Percentiles rank a stretch among this genome's conserved stretches.
These are phyloP conservation scores for Myxozyma nipponensis DNA, from an alignment of 805 yeast species.

Conservation along the genomic window DNA sequence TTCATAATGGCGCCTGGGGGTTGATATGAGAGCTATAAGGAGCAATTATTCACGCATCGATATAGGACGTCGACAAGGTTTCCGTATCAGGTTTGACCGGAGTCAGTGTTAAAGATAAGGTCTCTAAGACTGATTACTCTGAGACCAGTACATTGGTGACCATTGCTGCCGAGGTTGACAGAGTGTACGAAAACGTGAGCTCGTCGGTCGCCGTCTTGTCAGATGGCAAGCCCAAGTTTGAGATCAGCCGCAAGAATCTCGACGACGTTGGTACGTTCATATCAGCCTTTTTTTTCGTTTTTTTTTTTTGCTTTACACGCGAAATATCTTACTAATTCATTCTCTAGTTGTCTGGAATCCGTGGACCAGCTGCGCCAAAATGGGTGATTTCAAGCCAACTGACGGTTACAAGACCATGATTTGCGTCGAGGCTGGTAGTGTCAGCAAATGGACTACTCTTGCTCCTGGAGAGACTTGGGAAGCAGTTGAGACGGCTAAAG, in stretches of 20 bases:
- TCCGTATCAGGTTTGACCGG: conserved; percentile 77
- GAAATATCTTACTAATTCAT: conserved; percentile 34
- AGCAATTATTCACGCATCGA: conserved; percentile 22
- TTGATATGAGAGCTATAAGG: background rate
- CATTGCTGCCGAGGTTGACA: conserved; percentile 63
- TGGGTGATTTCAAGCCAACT: conserved; percentile 88
- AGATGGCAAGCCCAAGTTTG: conserved; percentile 65
- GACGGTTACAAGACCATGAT: conserved; percentile 81
- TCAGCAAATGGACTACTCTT: conserved; percentile 60
- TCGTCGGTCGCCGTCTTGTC: conserved; percentile 59
- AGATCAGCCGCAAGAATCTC: conserved; percentile 60
- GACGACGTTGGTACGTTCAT: conserved; percentile 43
- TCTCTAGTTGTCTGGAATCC: conserved; percentile 95
- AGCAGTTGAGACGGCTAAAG: conserved; percentile 55
- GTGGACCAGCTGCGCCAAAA: conserved; percentile 78
- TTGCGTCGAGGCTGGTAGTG: conserved; percentile 93
- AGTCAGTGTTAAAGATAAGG: conserved; percentile 69
- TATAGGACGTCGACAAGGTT: conserved; percentile 65
- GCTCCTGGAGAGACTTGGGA: conserved; percentile 72
- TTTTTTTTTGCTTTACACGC: background rate
- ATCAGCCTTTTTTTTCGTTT: background rate
- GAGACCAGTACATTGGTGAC: conserved; percentile 34
- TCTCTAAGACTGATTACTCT: conserved; percentile 48
- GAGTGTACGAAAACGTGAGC: conserved; percentile 68
- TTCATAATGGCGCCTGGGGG: background rate